Evolutionary conservation across 2,329 filamentous ascomycete genomes (phyloP).

Genomic region (Venturiaceae sp.): DNA sequence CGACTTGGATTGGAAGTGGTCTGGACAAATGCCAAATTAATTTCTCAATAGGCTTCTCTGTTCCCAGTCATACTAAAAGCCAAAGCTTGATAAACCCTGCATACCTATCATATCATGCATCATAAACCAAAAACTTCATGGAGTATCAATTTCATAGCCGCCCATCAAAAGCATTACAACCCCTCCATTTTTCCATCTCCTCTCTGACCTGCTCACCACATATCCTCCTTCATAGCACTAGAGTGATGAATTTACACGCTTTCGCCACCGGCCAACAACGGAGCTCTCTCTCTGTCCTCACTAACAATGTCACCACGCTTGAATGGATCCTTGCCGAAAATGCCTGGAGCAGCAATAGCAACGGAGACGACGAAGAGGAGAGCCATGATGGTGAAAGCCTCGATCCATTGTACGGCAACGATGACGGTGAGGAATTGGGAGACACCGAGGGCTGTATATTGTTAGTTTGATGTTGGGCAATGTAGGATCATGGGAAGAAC

Average conservation of each 20-base stretch:
- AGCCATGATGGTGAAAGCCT: slow-evolving; percentile 74
- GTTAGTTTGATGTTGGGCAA: slow-evolving; percentile 4
- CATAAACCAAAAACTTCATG: background rate
- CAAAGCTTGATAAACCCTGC: too few relatives aligned
- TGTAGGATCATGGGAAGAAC: too few relatives aligned
- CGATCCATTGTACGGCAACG: slow-evolving; percentile 84
- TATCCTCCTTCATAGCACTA: background rate
- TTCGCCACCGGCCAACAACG: slow-evolving; percentile 28
- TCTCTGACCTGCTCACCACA: background rate
- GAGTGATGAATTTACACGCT: background rate
- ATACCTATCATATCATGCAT: too few relatives aligned
- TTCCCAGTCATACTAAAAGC: too few relatives aligned
- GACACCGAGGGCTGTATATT: slow-evolving; percentile 53
- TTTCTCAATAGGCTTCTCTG: too few relatives aligned
- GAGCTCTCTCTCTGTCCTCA: slow-evolving; percentile 44
- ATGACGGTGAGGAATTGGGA: slow-evolving; percentile 64
- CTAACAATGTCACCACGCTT: slow-evolving; percentile 31
- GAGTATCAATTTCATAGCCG: background rate
- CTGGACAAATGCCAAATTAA: too few relatives aligned
- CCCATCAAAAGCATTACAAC: background rate
- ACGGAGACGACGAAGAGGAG: slow-evolving; percentile 62
- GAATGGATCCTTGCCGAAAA: slow-evolving; percentile 48
- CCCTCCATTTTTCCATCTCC: background rate
- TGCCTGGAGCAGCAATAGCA: slow-evolving; percentile 52
- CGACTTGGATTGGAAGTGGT: too few relatives aligned